These are phyloP conservation scores for Ophiocordyceps camponoti-saundersi DNA, from an alignment of 2,329 filamentous ascomycete species.

Conservation along the genomic window DNA sequence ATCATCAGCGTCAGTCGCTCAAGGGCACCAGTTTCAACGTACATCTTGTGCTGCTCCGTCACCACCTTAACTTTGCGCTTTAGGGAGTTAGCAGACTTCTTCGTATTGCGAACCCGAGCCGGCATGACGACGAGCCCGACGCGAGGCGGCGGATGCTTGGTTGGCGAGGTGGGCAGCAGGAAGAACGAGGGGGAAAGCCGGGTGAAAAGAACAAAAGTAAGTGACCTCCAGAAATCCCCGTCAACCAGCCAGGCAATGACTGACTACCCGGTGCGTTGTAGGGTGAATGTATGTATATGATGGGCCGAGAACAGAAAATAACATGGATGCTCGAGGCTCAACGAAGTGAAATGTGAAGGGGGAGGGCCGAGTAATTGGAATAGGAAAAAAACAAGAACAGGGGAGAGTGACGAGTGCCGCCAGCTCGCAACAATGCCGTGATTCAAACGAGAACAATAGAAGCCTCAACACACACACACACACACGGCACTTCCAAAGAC, in stretches of 20 bases:
- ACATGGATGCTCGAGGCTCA: too few relatives aligned
- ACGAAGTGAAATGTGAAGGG: too few relatives aligned
- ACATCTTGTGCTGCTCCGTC: slow-evolving; percentile 83
- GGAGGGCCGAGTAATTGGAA: not conserved
- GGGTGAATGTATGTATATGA: too few relatives aligned
- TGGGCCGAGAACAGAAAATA: too few relatives aligned
- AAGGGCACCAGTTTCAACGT: slow-evolving; percentile 19
- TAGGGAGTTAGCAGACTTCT: slow-evolving; percentile 17
- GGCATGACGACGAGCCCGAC: not conserved
- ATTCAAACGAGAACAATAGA: not conserved
- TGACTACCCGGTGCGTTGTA: too few relatives aligned
- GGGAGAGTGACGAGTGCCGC: not conserved
- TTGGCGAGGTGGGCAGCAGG: not conserved
- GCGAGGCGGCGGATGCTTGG: not conserved
- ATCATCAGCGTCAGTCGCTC: slow-evolving; percentile 1
- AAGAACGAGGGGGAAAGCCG: not conserved
- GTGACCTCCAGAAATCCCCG: not conserved
- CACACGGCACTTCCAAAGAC: too few relatives aligned
- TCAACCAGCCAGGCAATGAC: not conserved
- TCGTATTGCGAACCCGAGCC: not conserved
- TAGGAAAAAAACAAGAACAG: not conserved
- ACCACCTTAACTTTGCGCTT: slow-evolving; percentile 86
- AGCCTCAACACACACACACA: not conserved
- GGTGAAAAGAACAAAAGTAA: not conserved
- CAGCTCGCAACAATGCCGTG: not conserved